Evolutionary conservation across 2,329 filamentous ascomycete genomes (phyloP), one percentile per base, ranked within the genome.

Genomic region (Sporothrix variecibatus): DNA sequence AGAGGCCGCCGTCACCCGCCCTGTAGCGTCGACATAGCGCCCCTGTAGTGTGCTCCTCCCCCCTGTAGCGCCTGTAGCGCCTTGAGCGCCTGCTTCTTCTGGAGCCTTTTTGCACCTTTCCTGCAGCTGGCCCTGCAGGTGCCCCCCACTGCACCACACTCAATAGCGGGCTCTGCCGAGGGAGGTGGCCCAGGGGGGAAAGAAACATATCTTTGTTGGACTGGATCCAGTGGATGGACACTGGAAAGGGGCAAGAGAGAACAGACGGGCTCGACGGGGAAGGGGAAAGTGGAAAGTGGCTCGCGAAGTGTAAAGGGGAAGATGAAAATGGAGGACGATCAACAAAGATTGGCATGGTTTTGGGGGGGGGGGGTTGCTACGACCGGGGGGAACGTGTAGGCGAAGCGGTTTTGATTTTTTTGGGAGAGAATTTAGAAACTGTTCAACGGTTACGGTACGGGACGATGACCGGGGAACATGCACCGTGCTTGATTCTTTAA

Each of bases 1-100:
- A 46, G 67, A 70, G 46, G 67, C 67, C 67, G 67, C 67, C 67
- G 7, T 56, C 67, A 56, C 28, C n/a, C 34, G 68, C 34, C 34
- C 26, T 43, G 34, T 40, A 53, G 43, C 43, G 38, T 58, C 51
- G n/a, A 46, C 8, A 46, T 31, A 71, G 51, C 51, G 34, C 20
- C 46, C 46, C 65, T 68, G 40, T 68, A 68, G 26, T 17, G 26
- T 20, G 15, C 15, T 34, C 28, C 8, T 28, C 1, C 11, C 11
- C 56, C 31, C 58, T 40, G 60, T n/a, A n/a, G 40, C 23, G 23
- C 40, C 65, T 23, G 23, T 12, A 68, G 28, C 26, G 15, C 20
- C 43, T 51, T 43, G 40, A 7, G 40, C 40, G 40, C 11, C 40
- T 43, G 40, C 40, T 11, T 11, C 38, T 43, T 11, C 12, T 43